Evolutionary conservation across 164 flowering plant genomes (phyloP).

Genomic region (Macadamia integrifolia): DNA sequence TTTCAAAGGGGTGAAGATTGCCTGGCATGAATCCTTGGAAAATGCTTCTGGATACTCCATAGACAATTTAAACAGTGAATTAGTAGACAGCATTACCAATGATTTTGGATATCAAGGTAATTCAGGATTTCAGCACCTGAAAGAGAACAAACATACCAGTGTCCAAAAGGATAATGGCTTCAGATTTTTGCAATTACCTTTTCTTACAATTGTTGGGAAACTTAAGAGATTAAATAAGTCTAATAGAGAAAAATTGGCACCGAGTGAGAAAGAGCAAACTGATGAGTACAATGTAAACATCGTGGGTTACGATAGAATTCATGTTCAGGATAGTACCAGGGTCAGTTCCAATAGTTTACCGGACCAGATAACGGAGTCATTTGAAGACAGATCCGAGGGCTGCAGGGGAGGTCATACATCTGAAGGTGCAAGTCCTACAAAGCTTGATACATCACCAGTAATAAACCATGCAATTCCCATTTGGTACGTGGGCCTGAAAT

Average conservation of each 20-base stretch:
- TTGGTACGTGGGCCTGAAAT: slow-evolving; percentile 24
- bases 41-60: slow-evolving; percentile 12
- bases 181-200: slow-evolving; percentile 23
- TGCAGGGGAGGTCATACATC: slow-evolving; percentile 17
- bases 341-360: slow-evolving; percentile 13
- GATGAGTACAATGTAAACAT: slow-evolving; percentile 2
- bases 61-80: slow-evolving; percentile 9
- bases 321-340: slow-evolving; percentile 17
- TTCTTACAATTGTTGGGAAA: slow-evolving; percentile 23
- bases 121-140: slow-evolving; percentile 8
- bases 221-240: slow-evolving; percentile 14
- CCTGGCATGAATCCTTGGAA: slow-evolving; percentile 11
- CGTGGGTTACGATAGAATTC: slow-evolving; percentile 12
- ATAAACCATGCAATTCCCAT: slow-evolving; percentile 19
- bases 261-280: slow-evolving; percentile 11
- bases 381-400: slow-evolving; percentile 21
- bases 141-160: slow-evolving; percentile 9
- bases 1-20: slow-evolving; percentile 9
- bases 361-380: slow-evolving; percentile 19
- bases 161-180: slow-evolving; percentile 11
- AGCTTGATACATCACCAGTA: slow-evolving; percentile 25
- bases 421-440: slow-evolving; percentile 14
- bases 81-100: slow-evolving; percentile 11
- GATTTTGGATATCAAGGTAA: slow-evolving; percentile 11
- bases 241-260: slow-evolving; percentile 14